Evolutionary conservation across 306 rosid species (phyloP), one percentile per base, ranked within the genome.

Genomic region (Medicago ruthenica): DNA sequence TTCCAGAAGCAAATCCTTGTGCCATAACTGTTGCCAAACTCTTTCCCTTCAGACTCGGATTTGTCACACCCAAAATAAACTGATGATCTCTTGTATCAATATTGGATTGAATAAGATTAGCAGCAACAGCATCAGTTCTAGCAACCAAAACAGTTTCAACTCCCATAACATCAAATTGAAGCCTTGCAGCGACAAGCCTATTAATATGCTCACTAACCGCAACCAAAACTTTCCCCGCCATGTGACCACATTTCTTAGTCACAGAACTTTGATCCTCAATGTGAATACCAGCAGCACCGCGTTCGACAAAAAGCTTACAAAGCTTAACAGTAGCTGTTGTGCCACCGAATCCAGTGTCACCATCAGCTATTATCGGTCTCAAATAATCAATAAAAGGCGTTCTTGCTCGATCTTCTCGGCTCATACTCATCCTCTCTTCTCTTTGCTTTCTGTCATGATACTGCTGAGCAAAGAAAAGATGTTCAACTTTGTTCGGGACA

Each of bases 401-500:
- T 53, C 82, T 83, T 11, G 92, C 84, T 51, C 98, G 79, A 54
- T 92, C 97, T 59, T 95, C 99, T 1, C 93, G 57, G 75, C 89
- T 80, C 96, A 88, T 84, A 47, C 87, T 86, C 97, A 95, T 92
- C 44, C 97, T 79, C n/a, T 89, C 97, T 80, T 95, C 99, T 76
- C 80, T 87, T 67, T 95, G 99, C 54, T 92, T 95, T 50, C 99
- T 51, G 60, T 95, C 99, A 70, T 95, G 99, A 84, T 90, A 95
- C 20, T 87, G 96, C 18, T 95, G 99, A 3, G 99, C 99, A 5
- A 95, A 90, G 73, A 90, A 95, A 14, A 95, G 83, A 54, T 95
- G 99, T 14, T 92, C 97, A 44, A 95, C 99, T 81, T 95, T 95
- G 96, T 95, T 95, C 1, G 99, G 99, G 62, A 95, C 97, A 5